A percentile compares a stretch with the other conserved stretches of the same genome.
Conservation (phyloP, 495 filamentous ascomycete species). For the Tuber brumale region DNA sequence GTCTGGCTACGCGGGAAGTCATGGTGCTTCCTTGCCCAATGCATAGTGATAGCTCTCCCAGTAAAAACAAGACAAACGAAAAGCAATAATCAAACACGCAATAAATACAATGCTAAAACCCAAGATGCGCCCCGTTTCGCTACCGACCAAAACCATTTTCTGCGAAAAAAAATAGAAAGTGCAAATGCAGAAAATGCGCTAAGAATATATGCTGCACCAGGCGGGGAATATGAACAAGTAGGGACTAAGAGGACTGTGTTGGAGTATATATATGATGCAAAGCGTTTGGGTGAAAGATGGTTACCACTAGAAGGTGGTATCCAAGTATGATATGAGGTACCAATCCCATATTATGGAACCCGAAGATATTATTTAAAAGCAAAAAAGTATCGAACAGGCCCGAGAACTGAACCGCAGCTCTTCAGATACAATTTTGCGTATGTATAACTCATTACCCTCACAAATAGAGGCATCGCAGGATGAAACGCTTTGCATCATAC, state of each 20-base stretch:
- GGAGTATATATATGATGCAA: conserved; percentile 8
- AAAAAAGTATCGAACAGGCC: no score
- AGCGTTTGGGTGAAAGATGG: no score
- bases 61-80: conserved; percentile 17
- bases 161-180: conserved; percentile 18
- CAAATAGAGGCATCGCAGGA: no score
- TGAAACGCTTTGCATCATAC: conserved; percentile 3
- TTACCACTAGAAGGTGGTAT: no score
- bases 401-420: no score
- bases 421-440: no score
- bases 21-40: conserved; percentile 16
- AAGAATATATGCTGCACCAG: conserved; percentile 26
- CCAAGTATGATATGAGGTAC: no score
- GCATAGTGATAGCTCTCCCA: conserved; percentile 12
- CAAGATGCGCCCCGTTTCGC: conserved; percentile 29
- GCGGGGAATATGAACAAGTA: conserved; percentile 12
- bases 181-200: conserved; percentile 6
- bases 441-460: no score
- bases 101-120: conserved; percentile 28
- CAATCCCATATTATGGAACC: no score
- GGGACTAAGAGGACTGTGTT: conserved; percentile 10
- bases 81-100: conserved; percentile 22
- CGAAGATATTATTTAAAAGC: no score
- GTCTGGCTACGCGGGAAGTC: conserved; percentile 16
- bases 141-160: conserved; percentile 21